These are phyloP conservation scores for Lasiodiplodia gonubiensis DNA, from an alignment of 2,329 filamentous ascomycete species.

Conservation along the genomic window DNA sequence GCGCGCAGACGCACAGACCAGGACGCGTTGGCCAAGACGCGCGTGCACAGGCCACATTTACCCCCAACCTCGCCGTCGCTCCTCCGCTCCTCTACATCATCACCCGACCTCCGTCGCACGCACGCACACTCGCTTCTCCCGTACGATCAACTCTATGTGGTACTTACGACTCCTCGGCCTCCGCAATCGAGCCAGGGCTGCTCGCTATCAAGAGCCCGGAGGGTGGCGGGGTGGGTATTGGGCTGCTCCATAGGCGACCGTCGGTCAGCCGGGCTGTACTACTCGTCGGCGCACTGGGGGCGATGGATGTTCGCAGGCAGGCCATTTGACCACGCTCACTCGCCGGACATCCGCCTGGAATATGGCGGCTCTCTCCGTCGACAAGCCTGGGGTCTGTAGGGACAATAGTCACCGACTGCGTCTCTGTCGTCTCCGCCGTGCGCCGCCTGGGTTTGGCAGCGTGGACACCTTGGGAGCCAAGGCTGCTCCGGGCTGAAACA, in stretches of 20 bases:
- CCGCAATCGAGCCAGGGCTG: conserved; percentile 15
- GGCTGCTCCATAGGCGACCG: conserved; percentile 16
- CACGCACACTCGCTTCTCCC: not conserved
- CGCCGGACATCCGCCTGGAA: not conserved
- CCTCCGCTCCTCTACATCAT: not conserved
- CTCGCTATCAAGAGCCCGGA: conserved; percentile 16
- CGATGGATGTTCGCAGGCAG: conserved; percentile 16
- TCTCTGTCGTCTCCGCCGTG: not conserved
- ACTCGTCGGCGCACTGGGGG: conserved; percentile 2
- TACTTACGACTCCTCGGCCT: conserved; percentile 17
- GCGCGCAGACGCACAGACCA: not conserved
- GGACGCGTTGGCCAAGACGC: not conserved
- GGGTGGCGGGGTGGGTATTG: conserved; percentile 20
- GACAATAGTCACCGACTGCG: conserved; percentile 10
- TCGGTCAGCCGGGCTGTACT: not conserved
- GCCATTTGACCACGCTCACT: conserved; percentile 19
- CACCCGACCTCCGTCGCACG: not conserved
- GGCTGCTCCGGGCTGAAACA: conserved; percentile 19
- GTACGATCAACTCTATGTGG: conserved; percentile 1
- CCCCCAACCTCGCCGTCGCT: not conserved
- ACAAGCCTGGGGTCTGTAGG: conserved; percentile 25
- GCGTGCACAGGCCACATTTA: not conserved
- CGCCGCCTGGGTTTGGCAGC: conserved; percentile 8
- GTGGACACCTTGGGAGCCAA: conserved; percentile 4
- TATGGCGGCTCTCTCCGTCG: conserved; percentile 6